phyloP scores from a whole-genome alignment of 208 protist species.

The Strigomonas galati region DNA sequence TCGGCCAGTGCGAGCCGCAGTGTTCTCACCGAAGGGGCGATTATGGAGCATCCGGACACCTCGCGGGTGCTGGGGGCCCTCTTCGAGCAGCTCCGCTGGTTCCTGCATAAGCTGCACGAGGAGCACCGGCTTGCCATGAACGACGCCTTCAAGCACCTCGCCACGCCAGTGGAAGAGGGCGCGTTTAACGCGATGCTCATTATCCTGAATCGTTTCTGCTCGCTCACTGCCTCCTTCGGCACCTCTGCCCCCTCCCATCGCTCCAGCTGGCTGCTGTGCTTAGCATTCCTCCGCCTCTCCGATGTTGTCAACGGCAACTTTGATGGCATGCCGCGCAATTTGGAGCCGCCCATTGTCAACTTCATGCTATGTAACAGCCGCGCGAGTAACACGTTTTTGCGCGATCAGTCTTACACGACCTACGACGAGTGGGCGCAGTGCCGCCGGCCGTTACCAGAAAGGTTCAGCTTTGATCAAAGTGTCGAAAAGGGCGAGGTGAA shows the following conservation, averaged over 20 bases:
- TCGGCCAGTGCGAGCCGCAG: too few species aligned
- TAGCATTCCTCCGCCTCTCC: slow-evolving; percentile 45
- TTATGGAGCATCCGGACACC: not conserved
- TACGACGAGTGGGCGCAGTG: slow-evolving; percentile 32
- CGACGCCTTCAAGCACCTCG: slow-evolving; percentile 16
- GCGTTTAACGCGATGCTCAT: slow-evolving; percentile 31
- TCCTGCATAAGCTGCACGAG: slow-evolving; percentile 22
- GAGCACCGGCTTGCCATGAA: slow-evolving; percentile 23
- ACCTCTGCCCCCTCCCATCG: slow-evolving; percentile 20
- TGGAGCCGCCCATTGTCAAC: too few species aligned
- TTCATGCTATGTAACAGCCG: too few species aligned
- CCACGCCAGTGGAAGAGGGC: slow-evolving; percentile 21
- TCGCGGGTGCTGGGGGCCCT: slow-evolving; percentile 11
- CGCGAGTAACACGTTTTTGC: slow-evolving; percentile 23
- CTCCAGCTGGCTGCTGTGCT: slow-evolving; percentile 37
- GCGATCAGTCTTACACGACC: slow-evolving; percentile 27
- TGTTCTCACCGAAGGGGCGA: too few species aligned
- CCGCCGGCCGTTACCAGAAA: slow-evolving; percentile 12
- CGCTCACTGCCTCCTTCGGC: not conserved
- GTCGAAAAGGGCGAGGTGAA: slow-evolving; percentile 15
- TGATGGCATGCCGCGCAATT: not conserved
- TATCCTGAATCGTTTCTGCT: slow-evolving; percentile 27
- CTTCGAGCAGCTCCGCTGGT: slow-evolving; percentile 20
- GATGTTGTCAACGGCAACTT: slow-evolving; percentile 13
- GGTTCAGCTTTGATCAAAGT: not conserved